Percentiles rank a stretch among this genome's conserved stretches.
Conservation (phyloP, 257 asterid species). For the Solanum bulbocastanum region DNA sequence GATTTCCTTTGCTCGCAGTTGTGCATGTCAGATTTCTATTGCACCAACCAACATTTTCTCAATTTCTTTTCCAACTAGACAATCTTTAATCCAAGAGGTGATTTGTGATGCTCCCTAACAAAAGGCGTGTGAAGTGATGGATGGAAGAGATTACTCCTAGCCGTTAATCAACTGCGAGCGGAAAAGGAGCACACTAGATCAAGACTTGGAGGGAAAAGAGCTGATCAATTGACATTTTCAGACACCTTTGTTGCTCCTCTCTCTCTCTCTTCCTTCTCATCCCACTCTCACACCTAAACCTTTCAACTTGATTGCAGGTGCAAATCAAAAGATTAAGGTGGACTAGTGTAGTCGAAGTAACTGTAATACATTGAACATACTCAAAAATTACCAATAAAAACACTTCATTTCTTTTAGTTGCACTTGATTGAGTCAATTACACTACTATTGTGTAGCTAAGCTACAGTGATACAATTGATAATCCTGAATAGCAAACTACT, state of each 20-base stretch:
- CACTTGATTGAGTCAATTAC: background rate
- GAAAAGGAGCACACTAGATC: background rate
- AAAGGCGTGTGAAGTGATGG: background rate
- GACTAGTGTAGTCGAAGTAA: background rate
- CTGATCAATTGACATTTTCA: background rate
- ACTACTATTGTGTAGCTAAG: background rate
- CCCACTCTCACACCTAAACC: background rate
- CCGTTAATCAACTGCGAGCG: background rate
- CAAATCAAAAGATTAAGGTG: background rate
- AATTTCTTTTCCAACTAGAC: background rate
- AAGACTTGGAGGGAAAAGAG: background rate
- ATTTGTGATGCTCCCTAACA: background rate
- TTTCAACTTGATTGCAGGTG: background rate
- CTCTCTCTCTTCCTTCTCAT: background rate
- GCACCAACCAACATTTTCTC: background rate
- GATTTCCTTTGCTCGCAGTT: background rate
- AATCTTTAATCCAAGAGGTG: background rate
- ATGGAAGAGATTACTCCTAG: background rate
- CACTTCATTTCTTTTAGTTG: background rate
- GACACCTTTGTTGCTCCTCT: background rate
- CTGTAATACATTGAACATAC: background rate
- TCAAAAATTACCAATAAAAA: background rate
- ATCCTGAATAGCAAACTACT: background rate
- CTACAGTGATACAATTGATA: background rate
- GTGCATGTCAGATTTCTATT: background rate